phyloP scores from a whole-genome alignment of 441 rosid species.

The Adansonia grandidieri region DNA sequence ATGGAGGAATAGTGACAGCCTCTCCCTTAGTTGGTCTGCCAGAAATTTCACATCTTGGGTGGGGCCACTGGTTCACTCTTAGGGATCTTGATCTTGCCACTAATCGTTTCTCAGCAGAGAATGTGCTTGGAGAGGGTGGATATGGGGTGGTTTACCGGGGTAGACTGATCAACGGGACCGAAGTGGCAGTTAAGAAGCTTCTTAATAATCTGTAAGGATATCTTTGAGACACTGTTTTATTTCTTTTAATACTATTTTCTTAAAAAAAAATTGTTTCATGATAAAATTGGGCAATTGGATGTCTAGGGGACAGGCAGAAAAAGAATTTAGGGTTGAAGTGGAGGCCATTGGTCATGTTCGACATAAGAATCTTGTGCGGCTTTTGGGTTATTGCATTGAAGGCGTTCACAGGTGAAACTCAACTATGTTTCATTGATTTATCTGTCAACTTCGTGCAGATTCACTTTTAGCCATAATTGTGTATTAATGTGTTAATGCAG shows the following conservation, averaged over 20 bases:
- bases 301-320: conserved; percentile 91
- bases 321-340: conserved; percentile 88
- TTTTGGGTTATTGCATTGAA: conserved; percentile 86
- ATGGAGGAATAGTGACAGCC: conserved; percentile 62
- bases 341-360: conserved; percentile 98
- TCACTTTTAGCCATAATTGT: conserved; percentile 9
- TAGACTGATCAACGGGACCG: conserved; percentile 78
- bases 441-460: background rate
- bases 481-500: background rate
- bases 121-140: conserved; percentile 97
- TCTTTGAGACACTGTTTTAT: conserved; percentile 15
- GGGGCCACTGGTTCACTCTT: conserved; percentile 99
- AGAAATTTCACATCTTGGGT: conserved; percentile 88
- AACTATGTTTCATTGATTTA: conserved; percentile 15
- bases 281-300: conserved; percentile 23
- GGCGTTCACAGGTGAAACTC: conserved; percentile 78
- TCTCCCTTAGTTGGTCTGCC: conserved; percentile 93
- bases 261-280: background rate
- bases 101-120: conserved; percentile 72
- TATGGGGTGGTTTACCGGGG: conserved; percentile 95
- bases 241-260: conserved; percentile 12
- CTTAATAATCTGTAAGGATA: conserved; percentile 86
- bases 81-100: conserved; percentile 97
- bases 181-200: conserved; percentile 96
- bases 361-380: conserved; percentile 93